These are phyloP conservation scores for Chrysoporthe austroafricana DNA, from an alignment of 2,329 filamentous ascomycete genomes.

Conservation along the genomic window DNA sequence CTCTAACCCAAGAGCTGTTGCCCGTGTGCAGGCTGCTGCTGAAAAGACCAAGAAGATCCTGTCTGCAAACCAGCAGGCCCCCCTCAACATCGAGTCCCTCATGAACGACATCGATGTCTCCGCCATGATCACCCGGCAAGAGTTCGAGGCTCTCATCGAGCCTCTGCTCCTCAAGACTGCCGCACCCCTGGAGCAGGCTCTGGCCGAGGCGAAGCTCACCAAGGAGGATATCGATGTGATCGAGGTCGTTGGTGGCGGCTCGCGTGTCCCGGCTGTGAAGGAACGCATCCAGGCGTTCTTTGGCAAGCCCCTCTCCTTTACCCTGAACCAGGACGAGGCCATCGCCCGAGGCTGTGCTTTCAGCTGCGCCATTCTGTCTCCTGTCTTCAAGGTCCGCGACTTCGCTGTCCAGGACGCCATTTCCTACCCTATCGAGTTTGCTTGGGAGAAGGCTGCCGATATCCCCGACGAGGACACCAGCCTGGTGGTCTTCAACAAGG, in stretches of 20 bases:
- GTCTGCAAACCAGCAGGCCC: constrained; percentile 90
- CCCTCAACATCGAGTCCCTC: constrained; percentile 94
- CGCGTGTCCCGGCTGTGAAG: constrained; percentile 92
- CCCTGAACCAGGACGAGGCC: constrained; percentile 97
- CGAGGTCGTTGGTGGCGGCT: constrained; percentile 93
- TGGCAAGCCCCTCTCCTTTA: constrained; percentile 90
- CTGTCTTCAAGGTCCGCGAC: constrained; percentile 97
- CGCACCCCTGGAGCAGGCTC: constrained; percentile 82
- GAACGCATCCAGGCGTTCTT: constrained; percentile 89
- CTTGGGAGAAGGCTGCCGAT: constrained; percentile 97
- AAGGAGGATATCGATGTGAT: constrained; percentile 90
- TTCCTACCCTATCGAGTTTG: constrained; percentile 97
- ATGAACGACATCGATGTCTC: constrained; percentile 97
- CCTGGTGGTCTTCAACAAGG: constrained; percentile 95
- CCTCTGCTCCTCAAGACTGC: constrained; percentile 77
- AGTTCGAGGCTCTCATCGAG: constrained; percentile 88
- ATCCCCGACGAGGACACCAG: constrained; percentile 98
- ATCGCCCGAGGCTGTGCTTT: constrained; percentile 95
- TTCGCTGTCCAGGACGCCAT: constrained; percentile 97
- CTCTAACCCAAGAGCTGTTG: constrained; percentile 84
- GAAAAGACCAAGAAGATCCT: constrained; percentile 99
- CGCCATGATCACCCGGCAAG: constrained; percentile 87
- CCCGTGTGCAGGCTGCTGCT: constrained; percentile 83
- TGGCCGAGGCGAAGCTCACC: constrained; percentile 90
- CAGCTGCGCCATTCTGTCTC: constrained; percentile 95